Evolutionary conservation across 192 early-diverging fungal species (phyloP), one percentile per base, ranked within the genome.

Genomic region (Linnemannia hyalina): DNA sequence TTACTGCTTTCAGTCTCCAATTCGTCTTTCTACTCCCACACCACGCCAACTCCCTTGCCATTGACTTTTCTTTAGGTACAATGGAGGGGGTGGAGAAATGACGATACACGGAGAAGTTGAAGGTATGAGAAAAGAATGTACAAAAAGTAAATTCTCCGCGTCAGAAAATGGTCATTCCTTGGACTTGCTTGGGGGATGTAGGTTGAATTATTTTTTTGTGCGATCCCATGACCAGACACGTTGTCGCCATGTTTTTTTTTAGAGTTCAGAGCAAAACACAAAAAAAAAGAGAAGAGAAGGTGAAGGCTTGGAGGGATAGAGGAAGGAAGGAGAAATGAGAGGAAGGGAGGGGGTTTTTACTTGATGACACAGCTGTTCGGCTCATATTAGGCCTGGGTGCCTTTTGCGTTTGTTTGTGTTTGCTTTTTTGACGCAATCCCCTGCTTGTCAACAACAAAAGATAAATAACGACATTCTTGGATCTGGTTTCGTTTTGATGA

Each of bases 231-330:
- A 79, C 57, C 49, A 32, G 55, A 78, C 76, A 78, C 76, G 76
- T 78, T 78, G 26, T 78, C 68, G 76, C 76, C 76, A 78, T 78
- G 76, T 52, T 75, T 55, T 75, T 55, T 23, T 23, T 42, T 65
- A 65, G 60, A 65, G 60, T 65, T 65, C 60, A 65, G 29, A 65
- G 60, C 60, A 65, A 10, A 65, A 15, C 10, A 65, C n/a, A 46
- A 46, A 46, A 35, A 10, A 68, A 68, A 10, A 26, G 29, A 68
- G 65, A 9, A 52, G 49, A 52, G 49, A 20, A 18, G 49, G 10
- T 15, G 44, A 18, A 52, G 16, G 49, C 16, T 20, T 52, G 49
- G 38, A n/a, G 69, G 23, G 36, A 22, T 18, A 18, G 20, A 32
- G 38, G 38, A 20, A 4, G n/a, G 68, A 69, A 22, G 8, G 68